Base-by-base conservation (phyloP, 2,329 filamentous ascomycete species). In the Trichoderma aggressivum region DNA sequence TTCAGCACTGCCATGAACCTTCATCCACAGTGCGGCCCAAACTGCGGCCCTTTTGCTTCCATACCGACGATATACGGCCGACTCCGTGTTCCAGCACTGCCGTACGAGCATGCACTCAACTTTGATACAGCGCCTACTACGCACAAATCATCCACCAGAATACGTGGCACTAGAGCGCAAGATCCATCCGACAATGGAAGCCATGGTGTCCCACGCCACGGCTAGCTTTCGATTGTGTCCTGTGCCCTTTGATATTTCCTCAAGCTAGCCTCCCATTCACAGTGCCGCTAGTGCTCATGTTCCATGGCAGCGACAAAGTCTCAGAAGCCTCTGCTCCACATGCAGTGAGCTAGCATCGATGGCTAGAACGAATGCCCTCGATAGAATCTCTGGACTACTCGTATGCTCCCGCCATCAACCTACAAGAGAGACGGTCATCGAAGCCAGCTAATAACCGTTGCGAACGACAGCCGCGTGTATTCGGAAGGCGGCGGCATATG, bases 21-120 rank as follows among this genome's bases (percentile, higher is more conserved):
- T 34, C 56, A 16, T 32, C 50, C 64, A 58, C 53, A 24, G 53
- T 67, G 64, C 53, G 64, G 64, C 64, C 62, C 53, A 67, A 58
- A 30, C 47, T 43, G 64, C 53, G 32, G 26, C 50, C 64, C 34
- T 30, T 58, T 10, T 30, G 18, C 53, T 43, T 18, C n/a, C 24
- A 24, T 12, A 39, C 43, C 12, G 50, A 36, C 47, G 10, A 12
- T 10, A n/a, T 32, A 32, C 28, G 11, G 24, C 47, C 3, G 24
- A 53, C 21, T 34, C n/a, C 28, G 1, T 55, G 7, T 34, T 28
- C 21, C 32, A 34, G 30, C 30, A 10, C 16, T n/a, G 36, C 32
- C 18, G 47, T 47, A 24, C 26, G 26, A 28, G 18, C n/a, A 4
- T 47, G 21, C n/a, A 3, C n/a, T 53, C 47, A n/a, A n/a, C n/a